Evolutionary conservation across 768 basidiomycete species (phyloP), one percentile per base, ranked within the genome.

Genomic region (Rhodotorula diobovata): DNA sequence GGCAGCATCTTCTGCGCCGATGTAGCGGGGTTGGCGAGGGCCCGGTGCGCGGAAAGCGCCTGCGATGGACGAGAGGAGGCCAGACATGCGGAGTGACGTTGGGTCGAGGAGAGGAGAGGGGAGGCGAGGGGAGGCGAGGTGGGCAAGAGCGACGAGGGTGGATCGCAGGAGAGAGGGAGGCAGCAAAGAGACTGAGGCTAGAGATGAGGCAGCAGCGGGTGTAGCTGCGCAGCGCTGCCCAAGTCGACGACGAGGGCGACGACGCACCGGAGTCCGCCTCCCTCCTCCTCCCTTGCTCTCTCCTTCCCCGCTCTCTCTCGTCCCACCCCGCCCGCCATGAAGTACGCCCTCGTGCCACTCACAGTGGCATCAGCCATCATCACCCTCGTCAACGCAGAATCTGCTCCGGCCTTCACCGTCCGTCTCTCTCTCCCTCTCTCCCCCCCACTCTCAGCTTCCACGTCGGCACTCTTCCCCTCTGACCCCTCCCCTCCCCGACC

Each of bases 1-100:
- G 53, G 71, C 57, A 0, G 78, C 78, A 28, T 76, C 70, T 15
- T 65, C 43, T 1, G 73, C 73, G 3, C 63, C 41, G 61, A 75
- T 15, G 50, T 56, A 9, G 14, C 34, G 48, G 2, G 60, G 60
- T 7, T 55, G 54, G 54, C 54, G 54, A 4, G 54, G 54, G 20
- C 34, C 54, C 10, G 54, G 54, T 20, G 54, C 34, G 54, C 54
- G 54, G 54, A 55, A 55, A 11, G 54, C 54, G 54, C 54, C 54
- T 53, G 61, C 61, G 30, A 53, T 39, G 32, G 23, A 11, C 11
- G 54, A 32, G 32, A 64, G 30, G 63, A 55, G 41, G 30, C 41
- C 43, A 18, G 63, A 43, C 53, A 64, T 64, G 39, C 6, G 12
- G 14, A 30, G 32, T n/a, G 63, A 41, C 14, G 37, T 15, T 50